Percentiles rank a stretch among this genome's conserved stretches.
Evolutionary conservation across 805 yeast species (phyloP).

Genomic region (Starmerella khaoyaiensis): DNA sequence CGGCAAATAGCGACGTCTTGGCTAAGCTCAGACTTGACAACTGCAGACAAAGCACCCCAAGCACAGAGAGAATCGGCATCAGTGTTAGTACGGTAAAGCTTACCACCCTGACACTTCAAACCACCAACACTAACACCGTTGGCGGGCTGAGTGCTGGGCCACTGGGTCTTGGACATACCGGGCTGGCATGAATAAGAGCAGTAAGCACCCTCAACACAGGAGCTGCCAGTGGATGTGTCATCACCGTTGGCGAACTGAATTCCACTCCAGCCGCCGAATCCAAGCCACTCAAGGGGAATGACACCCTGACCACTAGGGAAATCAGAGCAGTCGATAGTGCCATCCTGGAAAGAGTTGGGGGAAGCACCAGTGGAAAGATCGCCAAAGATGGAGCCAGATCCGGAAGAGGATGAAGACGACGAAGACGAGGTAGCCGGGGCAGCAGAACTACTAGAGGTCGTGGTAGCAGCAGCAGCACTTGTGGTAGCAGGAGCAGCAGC

Average conservation of each 20-base stretch:
- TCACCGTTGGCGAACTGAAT: conserved; percentile 44
- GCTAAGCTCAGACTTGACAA: conserved; percentile 49
- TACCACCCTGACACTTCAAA: conserved; percentile 69
- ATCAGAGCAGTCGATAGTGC: conserved; percentile 47
- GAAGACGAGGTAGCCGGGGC: conserved; percentile 27
- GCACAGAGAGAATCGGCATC: conserved; percentile 61
- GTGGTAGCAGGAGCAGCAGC: conserved; percentile 20
- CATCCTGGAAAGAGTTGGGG: conserved; percentile 64
- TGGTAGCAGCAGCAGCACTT: conserved; percentile 22
- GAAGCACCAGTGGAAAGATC: conserved; percentile 43
- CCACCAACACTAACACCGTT: conserved; percentile 93
- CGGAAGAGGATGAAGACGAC: conserved; percentile 27
- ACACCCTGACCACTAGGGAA: conserved; percentile 83
- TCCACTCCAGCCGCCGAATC: conserved; percentile 76
- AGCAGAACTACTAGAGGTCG: conserved; percentile 26
- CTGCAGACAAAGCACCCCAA: conserved; percentile 68
- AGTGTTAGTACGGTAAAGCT: conserved; percentile 68
- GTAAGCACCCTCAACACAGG: conserved; percentile 79
- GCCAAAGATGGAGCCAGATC: conserved; percentile 33
- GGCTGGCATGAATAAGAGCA: conserved; percentile 98
- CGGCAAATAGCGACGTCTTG: conserved; percentile 81
- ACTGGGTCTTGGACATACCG: conserved; percentile 98
- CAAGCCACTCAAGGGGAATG: conserved; percentile 54
- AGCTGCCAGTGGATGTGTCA: conserved; percentile 45
- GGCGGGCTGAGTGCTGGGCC: conserved; percentile 81